Evolutionary conservation across 345 rosid species (phyloP), one percentile per base, ranked within the genome.

Genomic region (Noccaea caerulescens): DNA sequence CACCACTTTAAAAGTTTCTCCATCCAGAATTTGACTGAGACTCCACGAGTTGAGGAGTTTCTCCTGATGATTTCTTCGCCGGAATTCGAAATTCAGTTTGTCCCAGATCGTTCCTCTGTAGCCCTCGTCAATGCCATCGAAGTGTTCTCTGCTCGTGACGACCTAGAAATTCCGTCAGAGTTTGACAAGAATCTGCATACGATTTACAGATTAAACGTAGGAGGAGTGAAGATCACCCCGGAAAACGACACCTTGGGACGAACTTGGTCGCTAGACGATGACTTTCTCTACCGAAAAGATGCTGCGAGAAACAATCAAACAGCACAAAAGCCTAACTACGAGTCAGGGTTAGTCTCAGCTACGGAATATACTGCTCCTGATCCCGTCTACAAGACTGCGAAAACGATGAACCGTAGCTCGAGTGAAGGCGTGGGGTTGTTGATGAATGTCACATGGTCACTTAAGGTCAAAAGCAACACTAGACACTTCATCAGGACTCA

Each of bases 51-150:
- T 37, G 71, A 80, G 63, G 96, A 89, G 76, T 86, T 82, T 72
- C 67, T 82, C 13, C 63, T 87, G 4, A 76, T 27, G 55, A 75
- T 81, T 20, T 5, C 58, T 0, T 23, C 43, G 3, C 52, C 58
- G 1, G 51, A 59, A 11, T 82, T 83, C 56, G 11, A 20, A 1
- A 62, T 88, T 69, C 49, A 2, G 10, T 87, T 75, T 45, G 36
- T 2, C 2, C 95, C 93, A 1, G 20, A 33, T 10, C 73, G 1
- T 7, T 68, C 80, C 4, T 86, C 88, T 36, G 66, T 89, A 1
- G 85, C 96, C 2, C 73, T 85, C 56, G 60, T 86, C 20, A 91
- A 86, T 43, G 97, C 96, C 58, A 80, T 89, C 1, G 96, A 87
- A 68, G 84, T 80, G 66, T 86, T 91, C 64, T 71, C 44, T 7